These are phyloP conservation scores for Kurtzmaniella fragi DNA, from an alignment of 805 yeast species.

Conservation along the genomic window DNA sequence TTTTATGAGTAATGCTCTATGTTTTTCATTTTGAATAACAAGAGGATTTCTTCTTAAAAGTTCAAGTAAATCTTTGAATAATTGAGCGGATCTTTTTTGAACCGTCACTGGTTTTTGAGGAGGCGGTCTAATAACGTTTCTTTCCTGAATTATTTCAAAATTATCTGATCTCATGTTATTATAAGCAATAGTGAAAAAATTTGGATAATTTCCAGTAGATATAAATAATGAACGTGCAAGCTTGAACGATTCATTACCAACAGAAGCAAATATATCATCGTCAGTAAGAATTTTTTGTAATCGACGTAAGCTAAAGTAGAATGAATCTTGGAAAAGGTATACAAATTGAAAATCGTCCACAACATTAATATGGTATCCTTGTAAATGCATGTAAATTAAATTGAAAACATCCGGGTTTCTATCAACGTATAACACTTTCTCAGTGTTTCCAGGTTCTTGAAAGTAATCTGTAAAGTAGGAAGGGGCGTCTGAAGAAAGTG, in stretches of 20 bases:
- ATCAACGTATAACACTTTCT: conserved; percentile 58
- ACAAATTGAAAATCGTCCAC: conserved; percentile 56
- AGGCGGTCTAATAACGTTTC: conserved; percentile 67
- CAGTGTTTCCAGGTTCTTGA: conserved; percentile 29
- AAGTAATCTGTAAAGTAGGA: conserved; percentile 81
- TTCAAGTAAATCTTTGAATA: conserved; percentile 53
- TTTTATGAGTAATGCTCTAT: conserved; percentile 50
- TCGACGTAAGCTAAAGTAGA: conserved; percentile 61
- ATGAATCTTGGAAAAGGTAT: conserved; percentile 62
- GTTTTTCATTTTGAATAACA: conserved; percentile 45
- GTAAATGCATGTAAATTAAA: conserved; percentile 64
- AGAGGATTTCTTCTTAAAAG: conserved; percentile 52
- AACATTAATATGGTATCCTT: conserved; percentile 71
- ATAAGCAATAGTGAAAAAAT: conserved; percentile 64
- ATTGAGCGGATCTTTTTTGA: conserved; percentile 45
- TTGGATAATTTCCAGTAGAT: conserved; percentile 67
- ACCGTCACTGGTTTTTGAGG: conserved; percentile 58
- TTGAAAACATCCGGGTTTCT: conserved; percentile 68
- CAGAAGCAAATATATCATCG: conserved; percentile 51
- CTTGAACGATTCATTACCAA: conserved; percentile 59
- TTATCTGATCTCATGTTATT: conserved; percentile 50
- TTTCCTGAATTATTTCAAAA: conserved; percentile 25
- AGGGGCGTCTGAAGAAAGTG: conserved; percentile 81
- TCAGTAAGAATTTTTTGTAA: conserved; percentile 44
- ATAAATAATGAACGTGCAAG: conserved; percentile 52